phyloP scores from a whole-genome alignment of 495 filamentous ascomycete species.

The Penicillium odoratum region DNA sequence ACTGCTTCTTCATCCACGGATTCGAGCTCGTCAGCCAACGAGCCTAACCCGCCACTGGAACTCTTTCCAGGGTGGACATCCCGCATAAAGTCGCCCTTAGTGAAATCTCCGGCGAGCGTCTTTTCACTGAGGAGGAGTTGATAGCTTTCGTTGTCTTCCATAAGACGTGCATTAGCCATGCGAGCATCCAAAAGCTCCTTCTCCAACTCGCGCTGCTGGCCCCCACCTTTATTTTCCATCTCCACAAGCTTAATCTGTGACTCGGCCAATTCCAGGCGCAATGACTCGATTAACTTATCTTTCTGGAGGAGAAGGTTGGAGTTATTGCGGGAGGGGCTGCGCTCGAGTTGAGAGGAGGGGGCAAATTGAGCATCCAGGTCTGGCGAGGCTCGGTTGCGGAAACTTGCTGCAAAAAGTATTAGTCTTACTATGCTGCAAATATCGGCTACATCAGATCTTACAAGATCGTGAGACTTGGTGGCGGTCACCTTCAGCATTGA shows the following conservation, averaged over 20 bases:
- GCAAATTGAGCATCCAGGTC: conserved; percentile 75
- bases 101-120: conserved; percentile 91
- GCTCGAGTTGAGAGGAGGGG: conserved; percentile 77
- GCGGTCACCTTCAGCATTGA: conserved; percentile 63
- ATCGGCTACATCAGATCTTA: conserved; percentile 41
- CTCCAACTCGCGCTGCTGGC: conserved; percentile 82
- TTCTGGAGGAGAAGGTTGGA: conserved; percentile 89
- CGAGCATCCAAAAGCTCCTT: conserved; percentile 82
- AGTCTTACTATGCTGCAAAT: conserved; percentile 16
- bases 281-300: conserved; percentile 90
- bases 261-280: conserved; percentile 89
- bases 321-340: conserved; percentile 79
- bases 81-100: conserved; percentile 78
- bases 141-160: conserved; percentile 99
- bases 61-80: conserved; percentile 43
- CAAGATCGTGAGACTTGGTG: conserved; percentile 66
- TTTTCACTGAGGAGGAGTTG: conserved; percentile 90
- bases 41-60: conserved; percentile 46
- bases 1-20: conserved; percentile 57
- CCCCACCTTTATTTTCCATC: conserved; percentile 87
- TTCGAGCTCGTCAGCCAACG: conserved; percentile 88
- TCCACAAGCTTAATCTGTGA: conserved; percentile 94
- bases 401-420: conserved; percentile 49
- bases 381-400: conserved; percentile 49
- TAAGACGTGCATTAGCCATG: conserved; percentile 89